Evolutionary conservation across 306 rosid species (phyloP), one percentile per base, ranked within the genome.

Genomic region (Pachyrhizus erosus): DNA sequence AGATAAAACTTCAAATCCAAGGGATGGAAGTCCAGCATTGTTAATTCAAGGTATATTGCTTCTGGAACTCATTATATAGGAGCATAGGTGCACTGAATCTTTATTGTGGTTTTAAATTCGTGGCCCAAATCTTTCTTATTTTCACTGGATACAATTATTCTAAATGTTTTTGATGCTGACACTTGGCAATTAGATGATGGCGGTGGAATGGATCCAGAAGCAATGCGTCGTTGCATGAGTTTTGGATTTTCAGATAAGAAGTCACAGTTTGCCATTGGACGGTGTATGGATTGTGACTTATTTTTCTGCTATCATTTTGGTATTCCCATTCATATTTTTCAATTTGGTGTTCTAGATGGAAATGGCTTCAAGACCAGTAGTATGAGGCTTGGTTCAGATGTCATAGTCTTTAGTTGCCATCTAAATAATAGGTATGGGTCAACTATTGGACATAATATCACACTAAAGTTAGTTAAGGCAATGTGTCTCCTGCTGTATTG

Each of bases 351-450:
- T 84, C 77, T 88, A 96, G 99, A 96, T 90, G 99, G 99, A 84
- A 96, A 96, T 89, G 99, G 99, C 80, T 93, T 96, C 92, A 96
- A 96, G 85, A 96, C 99, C 65, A 92, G 99, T 76, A 96, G 84
- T 37, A 96, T 96, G 99, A 92, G 99, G 90, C 94, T 96, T 88
- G 98, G 99, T 80, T 96, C 93, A 15, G 99, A 96, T 89, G 98
- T 82, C 66, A 88, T 95, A 78, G 97, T 93, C 75, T 93, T 95
- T 80, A 93, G 97, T 75, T 87, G 96, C 37, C 91, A 87, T 83
- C 43, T 51, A 42, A 88, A 86, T 80, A 78, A 89, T 52, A 82
- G 96, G 99, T 93, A 77, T 66, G 91, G 3, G 55, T 87, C 84
- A 17, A 51, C 67, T 75, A 58, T 15, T 82, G 73, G 51, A 79